Evolutionary conservation across 306 rosid genomes (phyloP).

Genomic region (Rubus idaeus): DNA sequence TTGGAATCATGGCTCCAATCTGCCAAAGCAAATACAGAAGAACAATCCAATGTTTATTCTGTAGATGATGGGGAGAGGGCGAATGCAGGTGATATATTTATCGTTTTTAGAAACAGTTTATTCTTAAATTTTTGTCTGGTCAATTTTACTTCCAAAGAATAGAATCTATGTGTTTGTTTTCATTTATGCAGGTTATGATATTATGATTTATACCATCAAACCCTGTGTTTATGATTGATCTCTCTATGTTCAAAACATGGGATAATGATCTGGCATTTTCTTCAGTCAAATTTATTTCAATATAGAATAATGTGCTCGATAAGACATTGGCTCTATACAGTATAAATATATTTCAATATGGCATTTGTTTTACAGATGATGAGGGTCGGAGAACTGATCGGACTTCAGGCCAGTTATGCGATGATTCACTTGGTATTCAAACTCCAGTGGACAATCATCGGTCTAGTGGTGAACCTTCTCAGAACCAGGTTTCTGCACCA

Average conservation of each 20-base stretch:
- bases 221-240: neutral
- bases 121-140: neutral
- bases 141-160: neutral
- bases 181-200: neutral
- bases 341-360: neutral
- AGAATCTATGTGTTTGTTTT: neutral
- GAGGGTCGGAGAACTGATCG: slow-evolving; percentile 34
- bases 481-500: slow-evolving; percentile 40
- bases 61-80: slow-evolving; percentile 16
- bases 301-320: neutral
- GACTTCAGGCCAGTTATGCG: slow-evolving; percentile 25
- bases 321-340: neutral
- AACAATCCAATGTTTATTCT: slow-evolving; percentile 21
- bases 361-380: slow-evolving; percentile 39
- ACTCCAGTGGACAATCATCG: slow-evolving; percentile 37
- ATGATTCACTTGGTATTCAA: slow-evolving; percentile 36
- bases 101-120: neutral
- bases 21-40: slow-evolving; percentile 44
- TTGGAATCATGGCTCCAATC: slow-evolving; percentile 76
- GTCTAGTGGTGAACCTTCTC: slow-evolving; percentile 40
- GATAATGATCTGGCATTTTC: neutral
- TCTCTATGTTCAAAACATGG: neutral
- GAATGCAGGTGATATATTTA: slow-evolving; percentile 32
- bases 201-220: neutral
- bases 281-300: neutral